A percentile compares a stretch with the other conserved stretches of the same genome.
Conservation (phyloP, 495 filamentous ascomycete species). For the Terfezia claveryi region DNA sequence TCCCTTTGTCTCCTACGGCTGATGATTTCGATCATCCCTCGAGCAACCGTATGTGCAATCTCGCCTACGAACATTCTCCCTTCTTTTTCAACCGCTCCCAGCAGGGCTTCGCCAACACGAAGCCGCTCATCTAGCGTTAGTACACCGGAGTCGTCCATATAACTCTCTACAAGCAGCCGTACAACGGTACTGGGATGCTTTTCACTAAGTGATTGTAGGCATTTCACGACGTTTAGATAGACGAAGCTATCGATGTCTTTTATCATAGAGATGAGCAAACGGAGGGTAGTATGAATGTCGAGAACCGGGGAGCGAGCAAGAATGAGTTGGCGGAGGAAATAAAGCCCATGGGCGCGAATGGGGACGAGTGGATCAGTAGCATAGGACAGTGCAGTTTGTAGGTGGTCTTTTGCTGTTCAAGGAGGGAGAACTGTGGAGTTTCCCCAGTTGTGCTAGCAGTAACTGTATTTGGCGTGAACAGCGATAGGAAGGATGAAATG, state of each 20-base stretch:
- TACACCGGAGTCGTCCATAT: constrained; percentile 39
- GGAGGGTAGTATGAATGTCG: constrained; percentile 45
- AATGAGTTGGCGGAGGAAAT: constrained; percentile 44
- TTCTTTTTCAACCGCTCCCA: constrained; percentile 45
- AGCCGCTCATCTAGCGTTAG: constrained; percentile 41
- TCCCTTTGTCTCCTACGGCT: constrained; percentile 39
- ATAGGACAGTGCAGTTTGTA: constrained; percentile 52
- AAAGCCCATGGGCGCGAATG: constrained; percentile 56
- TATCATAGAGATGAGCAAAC: constrained; percentile 43
- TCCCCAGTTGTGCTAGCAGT: background rate
- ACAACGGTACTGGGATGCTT: constrained; percentile 43
- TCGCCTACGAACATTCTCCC: constrained; percentile 39
- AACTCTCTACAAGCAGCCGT: constrained; percentile 44
- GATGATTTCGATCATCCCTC: constrained; percentile 43
- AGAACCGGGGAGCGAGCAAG: constrained; percentile 38
- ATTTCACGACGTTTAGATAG: constrained; percentile 46
- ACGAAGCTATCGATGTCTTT: constrained; percentile 53
- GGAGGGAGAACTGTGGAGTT: background rate
- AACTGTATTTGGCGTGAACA: background rate
- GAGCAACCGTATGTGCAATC: constrained; percentile 30
- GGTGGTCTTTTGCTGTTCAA: constrained; percentile 23
- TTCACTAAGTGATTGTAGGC: constrained; percentile 41
- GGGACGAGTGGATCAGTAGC: constrained; percentile 56
- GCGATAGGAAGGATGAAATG: constrained; percentile 10
- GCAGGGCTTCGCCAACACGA: constrained; percentile 48